Evolutionary conservation across 495 filamentous ascomycete species (phyloP).

Genomic region (Cenococcum geophilum): DNA sequence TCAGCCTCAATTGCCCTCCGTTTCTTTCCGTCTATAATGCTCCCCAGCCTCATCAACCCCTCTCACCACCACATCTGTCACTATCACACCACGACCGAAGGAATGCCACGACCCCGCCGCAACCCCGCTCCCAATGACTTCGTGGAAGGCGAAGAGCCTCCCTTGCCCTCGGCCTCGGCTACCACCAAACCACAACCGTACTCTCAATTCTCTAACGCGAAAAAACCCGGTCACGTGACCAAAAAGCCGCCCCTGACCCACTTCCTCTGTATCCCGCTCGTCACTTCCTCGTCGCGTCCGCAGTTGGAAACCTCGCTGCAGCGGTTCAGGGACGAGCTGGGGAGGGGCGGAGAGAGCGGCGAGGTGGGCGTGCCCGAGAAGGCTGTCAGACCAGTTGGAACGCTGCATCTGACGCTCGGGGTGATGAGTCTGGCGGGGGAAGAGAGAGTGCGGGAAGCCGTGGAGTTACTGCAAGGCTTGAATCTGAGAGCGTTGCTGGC

Average conservation of each 20-base stretch:
- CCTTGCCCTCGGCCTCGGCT: background rate
- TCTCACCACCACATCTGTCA: background rate
- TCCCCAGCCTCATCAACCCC: no score
- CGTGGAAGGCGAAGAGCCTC: background rate
- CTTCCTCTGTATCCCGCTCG: slow-evolving; percentile 80
- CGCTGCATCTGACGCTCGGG: slow-evolving; percentile 78
- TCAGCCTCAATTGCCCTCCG: no score
- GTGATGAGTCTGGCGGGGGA: slow-evolving; percentile 67
- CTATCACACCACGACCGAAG: background rate
- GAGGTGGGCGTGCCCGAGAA: slow-evolving; percentile 21
- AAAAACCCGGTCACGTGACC: slow-evolving; percentile 4
- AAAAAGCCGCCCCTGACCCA: slow-evolving; percentile 61
- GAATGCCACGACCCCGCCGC: background rate
- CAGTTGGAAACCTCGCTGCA: slow-evolving; percentile 57
- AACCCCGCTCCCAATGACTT: background rate
- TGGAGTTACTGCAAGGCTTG: no score
- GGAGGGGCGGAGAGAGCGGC: background rate
- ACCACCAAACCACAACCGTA: background rate
- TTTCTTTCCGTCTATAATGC: no score
- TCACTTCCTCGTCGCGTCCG: slow-evolving; percentile 53
- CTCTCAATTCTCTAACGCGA: background rate
- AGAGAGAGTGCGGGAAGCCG: slow-evolving; percentile 44
- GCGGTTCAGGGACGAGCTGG: slow-evolving; percentile 54
- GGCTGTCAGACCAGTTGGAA: slow-evolving; percentile 70
- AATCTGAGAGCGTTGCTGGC: no score